phyloP scores from a whole-genome alignment of 148 eudicot genomes.

The Rhododendron kiyosumense region DNA sequence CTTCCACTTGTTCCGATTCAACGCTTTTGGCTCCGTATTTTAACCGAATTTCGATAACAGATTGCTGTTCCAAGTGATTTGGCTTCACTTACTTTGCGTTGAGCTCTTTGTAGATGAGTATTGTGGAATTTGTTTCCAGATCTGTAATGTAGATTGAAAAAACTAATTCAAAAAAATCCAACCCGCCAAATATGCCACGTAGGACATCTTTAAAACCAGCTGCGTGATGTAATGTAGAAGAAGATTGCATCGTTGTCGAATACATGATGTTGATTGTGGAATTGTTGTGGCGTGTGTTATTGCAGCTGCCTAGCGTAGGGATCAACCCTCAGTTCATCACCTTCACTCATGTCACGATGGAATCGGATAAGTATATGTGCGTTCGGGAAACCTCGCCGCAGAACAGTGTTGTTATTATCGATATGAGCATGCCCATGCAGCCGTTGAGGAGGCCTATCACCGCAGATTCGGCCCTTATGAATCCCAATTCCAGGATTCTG shows the following conservation, averaged over 20 bases:
- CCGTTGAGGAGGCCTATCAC: slow-evolving; percentile 94
- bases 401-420: slow-evolving; percentile 90
- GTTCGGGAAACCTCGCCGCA: slow-evolving; percentile 95
- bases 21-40: background rate
- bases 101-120: slow-evolving; percentile 13
- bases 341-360: slow-evolving; percentile 96
- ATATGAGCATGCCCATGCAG: slow-evolving; percentile 97
- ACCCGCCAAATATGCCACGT: background rate
- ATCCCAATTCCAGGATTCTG: slow-evolving; percentile 74
- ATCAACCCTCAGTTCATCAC: slow-evolving; percentile 94
- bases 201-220: background rate
- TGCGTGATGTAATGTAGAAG: background rate
- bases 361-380: slow-evolving; percentile 94
- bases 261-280: background rate
- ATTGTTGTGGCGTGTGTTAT: slow-evolving; percentile 3
- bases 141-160: slow-evolving; percentile 23
- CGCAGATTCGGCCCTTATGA: slow-evolving; percentile 96
- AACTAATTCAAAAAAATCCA: background rate
- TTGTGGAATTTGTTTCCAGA: slow-evolving; percentile 21
- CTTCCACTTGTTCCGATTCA: background rate
- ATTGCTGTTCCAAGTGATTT: background rate
- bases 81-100: background rate
- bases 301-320: slow-evolving; percentile 87
- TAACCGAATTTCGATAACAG: slow-evolving; percentile 2
- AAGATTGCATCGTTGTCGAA: background rate